Evolutionary conservation across 2,329 filamentous ascomycete genomes (phyloP).

Genomic region (Ciborinia camelliae): DNA sequence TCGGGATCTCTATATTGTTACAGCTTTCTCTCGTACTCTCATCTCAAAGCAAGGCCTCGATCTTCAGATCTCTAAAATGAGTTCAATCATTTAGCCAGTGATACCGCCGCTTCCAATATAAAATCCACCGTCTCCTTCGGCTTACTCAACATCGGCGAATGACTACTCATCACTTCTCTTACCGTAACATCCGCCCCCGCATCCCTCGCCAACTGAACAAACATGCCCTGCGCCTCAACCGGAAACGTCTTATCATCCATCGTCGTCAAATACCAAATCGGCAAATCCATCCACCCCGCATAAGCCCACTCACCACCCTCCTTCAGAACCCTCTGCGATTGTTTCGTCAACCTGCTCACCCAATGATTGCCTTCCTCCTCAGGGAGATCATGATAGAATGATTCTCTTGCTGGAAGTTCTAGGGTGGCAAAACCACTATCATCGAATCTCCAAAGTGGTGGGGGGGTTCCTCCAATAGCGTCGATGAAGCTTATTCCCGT

Average conservation of each 20-base stretch:
- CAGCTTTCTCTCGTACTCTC: background rate
- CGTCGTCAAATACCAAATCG: constrained; percentile 41
- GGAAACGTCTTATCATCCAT: constrained; percentile 41
- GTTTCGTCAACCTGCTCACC: constrained; percentile 40
- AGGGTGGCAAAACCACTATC: constrained; percentile 42
- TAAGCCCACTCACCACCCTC: constrained; percentile 40
- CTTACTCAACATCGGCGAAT: constrained; percentile 45
- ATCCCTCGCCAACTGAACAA: constrained; percentile 40
- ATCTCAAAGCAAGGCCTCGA: background rate
- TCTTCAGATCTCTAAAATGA: background rate
- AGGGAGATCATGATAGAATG: constrained; percentile 47
- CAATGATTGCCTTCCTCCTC: constrained; percentile 41
- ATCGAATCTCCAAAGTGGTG: constrained; percentile 40
- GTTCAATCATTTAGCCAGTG: constrained; percentile 27
- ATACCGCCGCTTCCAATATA: constrained; percentile 39
- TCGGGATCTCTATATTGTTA: background rate
- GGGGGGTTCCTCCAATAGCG: constrained; percentile 39
- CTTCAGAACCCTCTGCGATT: constrained; percentile 42
- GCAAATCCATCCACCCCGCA: constrained; percentile 34
- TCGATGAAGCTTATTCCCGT: constrained; percentile 41
- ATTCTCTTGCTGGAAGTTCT: constrained; percentile 35
- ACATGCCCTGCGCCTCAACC: constrained; percentile 38
- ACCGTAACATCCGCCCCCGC: constrained; percentile 38
- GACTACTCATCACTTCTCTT: constrained; percentile 41
- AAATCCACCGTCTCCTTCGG: constrained; percentile 40